Evolutionary conservation across 306 rosid genomes (phyloP).

Genomic region (Prunus davidiana): DNA sequence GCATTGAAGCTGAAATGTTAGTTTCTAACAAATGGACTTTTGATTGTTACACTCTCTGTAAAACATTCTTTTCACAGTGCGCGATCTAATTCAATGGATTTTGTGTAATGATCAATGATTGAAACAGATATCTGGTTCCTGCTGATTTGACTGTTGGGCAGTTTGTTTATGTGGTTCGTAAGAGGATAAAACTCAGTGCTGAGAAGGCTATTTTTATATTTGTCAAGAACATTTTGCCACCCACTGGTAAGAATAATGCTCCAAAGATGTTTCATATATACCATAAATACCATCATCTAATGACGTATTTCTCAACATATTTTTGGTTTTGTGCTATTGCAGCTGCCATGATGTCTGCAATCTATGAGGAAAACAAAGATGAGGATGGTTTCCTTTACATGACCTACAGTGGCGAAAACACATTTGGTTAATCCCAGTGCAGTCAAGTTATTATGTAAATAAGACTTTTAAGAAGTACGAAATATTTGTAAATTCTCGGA

Average conservation of each 20-base stretch:
- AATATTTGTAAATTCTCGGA: slow-evolving; percentile 25
- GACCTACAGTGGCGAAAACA: slow-evolving; percentile 93
- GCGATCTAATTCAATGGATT: background rate
- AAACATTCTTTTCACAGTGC: background rate
- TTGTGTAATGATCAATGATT: background rate
- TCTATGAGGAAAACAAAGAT: slow-evolving; percentile 80
- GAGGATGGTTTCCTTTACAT: slow-evolving; percentile 89
- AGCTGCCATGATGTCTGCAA: slow-evolving; percentile 93
- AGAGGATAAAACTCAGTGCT: slow-evolving; percentile 78
- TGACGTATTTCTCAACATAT: background rate
- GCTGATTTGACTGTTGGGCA: slow-evolving; percentile 87
- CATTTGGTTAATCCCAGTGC: slow-evolving; percentile 50
- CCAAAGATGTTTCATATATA: background rate
- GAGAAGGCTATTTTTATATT: slow-evolving; percentile 90
- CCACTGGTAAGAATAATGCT: slow-evolving; percentile 53
- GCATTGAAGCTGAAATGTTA: background rate
- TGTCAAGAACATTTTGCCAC: slow-evolving; percentile 77
- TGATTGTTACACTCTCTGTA: background rate
- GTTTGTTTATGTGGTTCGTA: slow-evolving; percentile 83
- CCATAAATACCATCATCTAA: background rate
- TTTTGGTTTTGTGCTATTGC: slow-evolving; percentile 32
- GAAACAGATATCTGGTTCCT: slow-evolving; percentile 79
- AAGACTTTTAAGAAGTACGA: slow-evolving; percentile 3
- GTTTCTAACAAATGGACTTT: background rate
- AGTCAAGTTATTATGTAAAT: slow-evolving; percentile 19